Evolutionary conservation across 106 monocot genomes (phyloP), one percentile per base, ranked within the genome.

Genomic region (Dioscorea dumetorum): DNA sequence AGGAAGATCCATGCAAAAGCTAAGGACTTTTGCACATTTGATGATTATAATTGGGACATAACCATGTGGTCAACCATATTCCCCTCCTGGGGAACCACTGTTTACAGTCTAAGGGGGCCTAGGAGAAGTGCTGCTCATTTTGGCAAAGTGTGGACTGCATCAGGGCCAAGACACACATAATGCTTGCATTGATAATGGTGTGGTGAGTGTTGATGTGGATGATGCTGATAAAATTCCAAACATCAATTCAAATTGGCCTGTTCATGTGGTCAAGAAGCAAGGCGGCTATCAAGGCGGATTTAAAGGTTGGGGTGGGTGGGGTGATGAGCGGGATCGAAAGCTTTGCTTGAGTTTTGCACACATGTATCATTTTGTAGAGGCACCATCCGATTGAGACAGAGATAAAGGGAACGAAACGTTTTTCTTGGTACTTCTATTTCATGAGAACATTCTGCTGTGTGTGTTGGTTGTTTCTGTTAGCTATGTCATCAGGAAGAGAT

Each of bases 1-100:
- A 77, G 89, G 49, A 89, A 79, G 65, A 92, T 99, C 31, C 97
- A 85, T 62, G 82, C 84, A 15, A 99, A 80, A 70, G 84, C 97
- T 4, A 92, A 77, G 72, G 82, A 87, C 53, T 99, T 99, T 52
- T 99, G 97, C 66, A 71, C 58, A 7, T 99, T 92, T 67, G 92
- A 92, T 65, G 97, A 99, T 48, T 99, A 99, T 72, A 92, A 99
- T 70, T 99, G 97, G 97, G 97, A 92, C 75, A 92, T 99, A 78
- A 92, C 97, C 5, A 92, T 99, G 97, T 99, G 97, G 92, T 77
- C 84, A 20, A 87, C 87, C 1, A 85, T 99, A 62, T 99, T 90
- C 72, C 91, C 97, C 6, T 92, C 92, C 9, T 92, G 93, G 73
- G 79, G 78, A 51, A 75, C 70, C 18, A 71, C 81, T 14, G 92